These are phyloP conservation scores for Botrytis medusae DNA, from an alignment of 2,329 filamentous ascomycete genomes.

Conservation along the genomic window DNA sequence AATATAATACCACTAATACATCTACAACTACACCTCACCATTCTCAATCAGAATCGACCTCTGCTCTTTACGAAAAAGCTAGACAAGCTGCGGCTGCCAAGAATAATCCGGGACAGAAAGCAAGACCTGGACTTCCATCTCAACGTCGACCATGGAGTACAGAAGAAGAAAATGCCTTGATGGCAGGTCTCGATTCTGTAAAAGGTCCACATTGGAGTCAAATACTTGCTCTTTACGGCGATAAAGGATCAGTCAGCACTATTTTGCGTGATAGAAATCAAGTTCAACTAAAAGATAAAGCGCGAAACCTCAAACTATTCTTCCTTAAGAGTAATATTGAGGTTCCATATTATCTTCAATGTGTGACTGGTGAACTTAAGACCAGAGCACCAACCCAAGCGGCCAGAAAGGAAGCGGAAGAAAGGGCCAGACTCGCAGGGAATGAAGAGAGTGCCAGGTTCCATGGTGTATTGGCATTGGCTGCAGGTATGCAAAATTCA, in stretches of 20 bases:
- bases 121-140: conserved; percentile 52
- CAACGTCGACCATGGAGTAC: conserved; percentile 79
- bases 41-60: conserved; percentile 48
- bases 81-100: conserved; percentile 55
- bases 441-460: conserved; percentile 60
- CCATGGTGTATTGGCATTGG: conserved; percentile 59
- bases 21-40: conserved; percentile 34
- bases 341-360: conserved; percentile 83
- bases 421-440: conserved; percentile 57
- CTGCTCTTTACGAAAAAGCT: conserved; percentile 57
- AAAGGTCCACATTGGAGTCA: conserved; percentile 93
- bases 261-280: conserved; percentile 86
- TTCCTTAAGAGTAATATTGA: conserved; percentile 90
- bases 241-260: conserved; percentile 75
- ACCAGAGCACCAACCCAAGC: conserved; percentile 76
- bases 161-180: conserved; percentile 85
- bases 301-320: conserved; percentile 84
- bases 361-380: conserved; percentile 86
- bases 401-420: conserved; percentile 67
- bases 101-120: conserved; percentile 50
- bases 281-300: conserved; percentile 91
- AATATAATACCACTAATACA: conserved; percentile 20
- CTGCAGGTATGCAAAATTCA: conserved; percentile 45
- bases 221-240: conserved; percentile 80
- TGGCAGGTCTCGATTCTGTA: conserved; percentile 84